Evolutionary conservation across 2,329 filamentous ascomycete genomes (phyloP).

Genomic region (Orbilia quercus): DNA sequence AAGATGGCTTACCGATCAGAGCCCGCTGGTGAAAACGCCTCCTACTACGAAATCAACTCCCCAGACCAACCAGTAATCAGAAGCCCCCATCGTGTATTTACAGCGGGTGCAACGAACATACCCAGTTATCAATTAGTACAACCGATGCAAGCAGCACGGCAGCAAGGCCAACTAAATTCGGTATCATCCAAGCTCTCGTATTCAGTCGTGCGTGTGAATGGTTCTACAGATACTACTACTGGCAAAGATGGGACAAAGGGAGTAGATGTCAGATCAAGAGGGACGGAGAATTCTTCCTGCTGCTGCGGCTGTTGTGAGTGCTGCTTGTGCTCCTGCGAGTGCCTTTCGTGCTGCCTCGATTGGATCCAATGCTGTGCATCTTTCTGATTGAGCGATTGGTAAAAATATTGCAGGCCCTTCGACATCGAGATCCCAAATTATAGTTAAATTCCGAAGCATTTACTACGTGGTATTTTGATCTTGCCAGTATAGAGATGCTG

Average conservation of each 20-base stretch:
- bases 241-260: background rate
- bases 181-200: background rate
- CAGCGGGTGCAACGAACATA: background rate
- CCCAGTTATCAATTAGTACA: conserved; percentile 9
- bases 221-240: background rate
- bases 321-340: conserved; percentile 11
- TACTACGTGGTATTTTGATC: no score
- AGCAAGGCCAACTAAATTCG: conserved; percentile 1
- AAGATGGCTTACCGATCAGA: conserved; percentile 21
- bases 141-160: conserved; percentile 6
- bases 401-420: no score
- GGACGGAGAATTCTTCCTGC: background rate
- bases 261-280: background rate
- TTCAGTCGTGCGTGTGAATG: background rate
- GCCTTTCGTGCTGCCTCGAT: conserved; percentile 19
- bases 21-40: conserved; percentile 9
- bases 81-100: background rate
- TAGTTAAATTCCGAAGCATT: no score
- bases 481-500: no score
- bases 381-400: conserved; percentile 1
- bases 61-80: conserved; percentile 15
- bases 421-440: no score
- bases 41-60: conserved; percentile 8
- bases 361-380: conserved; percentile 18
- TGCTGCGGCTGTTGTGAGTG: conserved; percentile 20